Conservation (phyloP, 2,329 filamentous ascomycete genomes). For the Botrytis sinoallii region DNA sequence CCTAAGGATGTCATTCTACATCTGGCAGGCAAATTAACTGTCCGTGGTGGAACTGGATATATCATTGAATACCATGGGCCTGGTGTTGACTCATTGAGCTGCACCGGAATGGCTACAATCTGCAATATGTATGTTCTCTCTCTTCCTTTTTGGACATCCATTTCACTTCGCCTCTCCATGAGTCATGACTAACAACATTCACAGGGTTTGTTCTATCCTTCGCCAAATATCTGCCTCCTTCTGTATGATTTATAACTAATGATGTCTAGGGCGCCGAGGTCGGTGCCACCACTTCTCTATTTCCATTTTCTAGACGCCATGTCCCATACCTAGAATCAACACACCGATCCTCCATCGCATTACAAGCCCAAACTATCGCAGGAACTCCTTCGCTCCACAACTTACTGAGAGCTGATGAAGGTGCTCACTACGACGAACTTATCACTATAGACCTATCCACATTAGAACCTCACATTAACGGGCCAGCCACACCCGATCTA, state of each 20-base stretch:
- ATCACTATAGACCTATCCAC: constrained; percentile 87
- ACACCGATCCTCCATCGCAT: constrained; percentile 54
- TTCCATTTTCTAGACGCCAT: constrained; percentile 85
- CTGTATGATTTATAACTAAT: background rate
- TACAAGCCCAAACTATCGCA: constrained; percentile 35
- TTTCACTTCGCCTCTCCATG: background rate
- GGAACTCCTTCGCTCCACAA: constrained; percentile 47
- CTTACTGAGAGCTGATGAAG: constrained; percentile 72
- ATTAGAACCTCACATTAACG: constrained; percentile 95
- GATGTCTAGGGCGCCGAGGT: constrained; percentile 63
- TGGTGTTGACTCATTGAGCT: constrained; percentile 83
- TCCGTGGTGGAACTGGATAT: constrained; percentile 88
- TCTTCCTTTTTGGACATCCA: background rate
- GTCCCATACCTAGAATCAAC: constrained; percentile 84
- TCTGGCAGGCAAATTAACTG: constrained; percentile 84
- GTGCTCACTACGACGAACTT: constrained; percentile 83
- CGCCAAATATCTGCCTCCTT: background rate
- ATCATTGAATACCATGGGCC: constrained; percentile 93
- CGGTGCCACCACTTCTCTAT: constrained; percentile 74
- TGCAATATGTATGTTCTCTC: constrained; percentile 63
- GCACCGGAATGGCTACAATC: constrained; percentile 89
- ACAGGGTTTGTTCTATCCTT: background rate
- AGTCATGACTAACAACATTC: background rate
- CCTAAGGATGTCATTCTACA: constrained; percentile 95
- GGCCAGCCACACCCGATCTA: constrained; percentile 92